A percentile compares a stretch with the other conserved stretches of the same genome.
phyloP scores from a whole-genome alignment of 2,329 filamentous ascomycete species.

The Trichoderma koningiopsis region DNA sequence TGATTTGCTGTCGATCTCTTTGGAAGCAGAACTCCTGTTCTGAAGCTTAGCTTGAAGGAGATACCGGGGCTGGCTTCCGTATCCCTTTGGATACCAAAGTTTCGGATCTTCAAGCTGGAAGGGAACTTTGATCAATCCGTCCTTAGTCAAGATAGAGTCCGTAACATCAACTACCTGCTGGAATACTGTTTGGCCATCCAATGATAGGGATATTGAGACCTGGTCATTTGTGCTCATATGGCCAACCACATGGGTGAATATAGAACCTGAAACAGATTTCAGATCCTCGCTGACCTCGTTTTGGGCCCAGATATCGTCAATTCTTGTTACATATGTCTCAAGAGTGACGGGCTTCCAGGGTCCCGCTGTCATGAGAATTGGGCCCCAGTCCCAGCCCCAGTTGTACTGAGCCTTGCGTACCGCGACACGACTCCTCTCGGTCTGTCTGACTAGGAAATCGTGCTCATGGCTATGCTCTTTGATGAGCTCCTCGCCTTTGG shows the following conservation, averaged over 20 bases:
- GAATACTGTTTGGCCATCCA: conserved; percentile 28
- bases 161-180: conserved; percentile 22
- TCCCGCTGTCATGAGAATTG: conserved; percentile 62
- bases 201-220: conserved; percentile 35
- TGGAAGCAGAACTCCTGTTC: not conserved
- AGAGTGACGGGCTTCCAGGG: conserved; percentile 68
- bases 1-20: conserved; percentile 1
- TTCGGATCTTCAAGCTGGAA: conserved; percentile 44
- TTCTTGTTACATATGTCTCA: conserved; percentile 61
- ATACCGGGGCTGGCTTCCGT: conserved; percentile 26
- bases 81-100: conserved; percentile 30
- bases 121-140: conserved; percentile 13
- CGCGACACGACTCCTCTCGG: conserved; percentile 40
- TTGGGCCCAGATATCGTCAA: conserved; percentile 59
- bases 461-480: conserved; percentile 56
- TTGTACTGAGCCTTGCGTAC: conserved; percentile 68
- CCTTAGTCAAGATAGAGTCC: not conserved
- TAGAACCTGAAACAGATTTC: conserved; percentile 41
- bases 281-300: conserved; percentile 42
- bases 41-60: conserved; percentile 9
- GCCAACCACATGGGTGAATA: conserved; percentile 43
- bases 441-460: conserved; percentile 55
- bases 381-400: conserved; percentile 74
- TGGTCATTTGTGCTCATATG: conserved; percentile 32
- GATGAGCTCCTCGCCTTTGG: conserved; percentile 55